Conservation (phyloP, 495 filamentous ascomycete genomes). For the Trichodelitschia bisporula region DNA sequence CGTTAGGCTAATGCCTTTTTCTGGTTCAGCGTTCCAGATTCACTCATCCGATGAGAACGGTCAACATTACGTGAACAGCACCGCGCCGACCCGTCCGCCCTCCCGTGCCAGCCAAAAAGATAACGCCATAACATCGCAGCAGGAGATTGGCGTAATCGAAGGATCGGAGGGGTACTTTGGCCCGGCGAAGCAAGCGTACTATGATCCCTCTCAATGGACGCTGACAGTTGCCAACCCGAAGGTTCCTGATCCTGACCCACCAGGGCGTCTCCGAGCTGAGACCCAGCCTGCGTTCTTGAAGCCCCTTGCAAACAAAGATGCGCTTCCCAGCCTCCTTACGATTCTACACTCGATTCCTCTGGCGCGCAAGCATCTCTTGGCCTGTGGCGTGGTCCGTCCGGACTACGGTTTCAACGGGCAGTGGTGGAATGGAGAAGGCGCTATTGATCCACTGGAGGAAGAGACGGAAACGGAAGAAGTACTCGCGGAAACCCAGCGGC, state of each 20-base stretch:
- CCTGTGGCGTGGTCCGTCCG: constrained; percentile 21
- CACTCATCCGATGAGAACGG: neutral
- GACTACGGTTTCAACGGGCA: constrained; percentile 46
- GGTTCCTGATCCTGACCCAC: constrained; percentile 33
- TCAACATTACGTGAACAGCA: neutral
- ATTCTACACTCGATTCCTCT: constrained; percentile 72
- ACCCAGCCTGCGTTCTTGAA: constrained; percentile 49
- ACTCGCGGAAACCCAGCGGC: constrained; percentile 37
- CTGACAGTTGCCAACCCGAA: constrained; percentile 39
- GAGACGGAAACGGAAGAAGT: constrained; percentile 22
- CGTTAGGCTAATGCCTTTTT: neutral
- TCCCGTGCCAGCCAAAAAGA: constrained; percentile 9
- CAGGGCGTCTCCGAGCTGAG: constrained; percentile 30
- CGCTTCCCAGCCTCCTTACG: constrained; percentile 43
- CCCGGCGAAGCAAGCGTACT: constrained; percentile 45
- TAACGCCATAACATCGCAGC: constrained; percentile 10
- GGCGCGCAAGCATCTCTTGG: constrained; percentile 47
- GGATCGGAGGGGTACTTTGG: constrained; percentile 26
- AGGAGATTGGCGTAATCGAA: constrained; percentile 32
- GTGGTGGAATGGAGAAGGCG: constrained; percentile 65
- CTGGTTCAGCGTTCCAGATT: constrained; percentile 1
- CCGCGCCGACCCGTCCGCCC: constrained; percentile 7
- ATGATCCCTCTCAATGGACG: constrained; percentile 54
- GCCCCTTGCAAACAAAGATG: constrained; percentile 30
- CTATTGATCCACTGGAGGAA: constrained; percentile 32